Conservation (phyloP, 2,329 filamentous ascomycete species). For the Zymoseptoria passerinii region DNA sequence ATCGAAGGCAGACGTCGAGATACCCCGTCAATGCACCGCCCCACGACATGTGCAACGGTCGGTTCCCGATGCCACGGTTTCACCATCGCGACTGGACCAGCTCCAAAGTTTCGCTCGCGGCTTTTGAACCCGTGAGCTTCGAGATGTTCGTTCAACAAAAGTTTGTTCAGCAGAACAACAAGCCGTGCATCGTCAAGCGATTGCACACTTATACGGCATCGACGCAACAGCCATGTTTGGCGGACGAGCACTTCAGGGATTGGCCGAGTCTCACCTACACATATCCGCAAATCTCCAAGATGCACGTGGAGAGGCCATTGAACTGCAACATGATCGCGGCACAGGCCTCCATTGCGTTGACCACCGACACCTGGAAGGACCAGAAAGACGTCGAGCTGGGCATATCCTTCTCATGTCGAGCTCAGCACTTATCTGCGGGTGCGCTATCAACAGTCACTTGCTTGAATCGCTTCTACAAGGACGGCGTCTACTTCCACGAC, state of each 20-base stretch:
- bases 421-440: conserved; percentile 14
- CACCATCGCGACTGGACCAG: conserved; percentile 9
- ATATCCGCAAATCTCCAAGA: conserved; percentile 23
- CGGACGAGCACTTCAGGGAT: conserved; percentile 28
- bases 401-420: conserved; percentile 25
- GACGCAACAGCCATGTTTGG: conserved; percentile 22
- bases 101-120: conserved; percentile 16
- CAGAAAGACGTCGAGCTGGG: conserved; percentile 28
- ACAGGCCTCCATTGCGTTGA: conserved; percentile 35
- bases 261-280: conserved; percentile 27
- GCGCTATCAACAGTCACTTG: conserved; percentile 13
- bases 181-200: conserved; percentile 18
- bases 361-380: conserved; percentile 30
- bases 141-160: conserved; percentile 36
- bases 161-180: conserved; percentile 4
- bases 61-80: neutral
- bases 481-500: conserved; percentile 16
- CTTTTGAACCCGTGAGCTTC: conserved; percentile 30
- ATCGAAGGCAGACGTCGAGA: conserved; percentile 14
- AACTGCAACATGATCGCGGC: conserved; percentile 34
- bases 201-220: conserved; percentile 35
- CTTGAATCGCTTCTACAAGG: conserved; percentile 21
- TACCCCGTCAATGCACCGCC: conserved; percentile 16
- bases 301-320: conserved; percentile 19
- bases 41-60: conserved; percentile 3